Conservation (phyloP, 164 flowering plant species). For the Nelumbo lutea region DNA sequence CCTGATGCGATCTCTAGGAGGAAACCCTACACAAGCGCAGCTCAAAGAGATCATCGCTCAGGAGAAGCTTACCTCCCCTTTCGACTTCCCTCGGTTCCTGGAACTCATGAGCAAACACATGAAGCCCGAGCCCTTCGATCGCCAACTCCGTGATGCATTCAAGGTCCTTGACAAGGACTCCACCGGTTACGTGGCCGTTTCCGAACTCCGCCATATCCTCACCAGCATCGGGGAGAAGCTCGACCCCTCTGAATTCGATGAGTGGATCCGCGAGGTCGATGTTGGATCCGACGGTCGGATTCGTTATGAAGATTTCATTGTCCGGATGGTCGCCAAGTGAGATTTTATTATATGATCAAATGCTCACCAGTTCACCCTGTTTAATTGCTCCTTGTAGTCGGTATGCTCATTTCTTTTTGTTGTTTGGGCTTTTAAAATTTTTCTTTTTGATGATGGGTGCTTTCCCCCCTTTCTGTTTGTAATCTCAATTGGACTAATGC, state of each 20-base stretch:
- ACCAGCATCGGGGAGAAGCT: slow-evolving; percentile 95
- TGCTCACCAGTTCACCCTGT: too few species aligned
- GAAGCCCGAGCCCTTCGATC: slow-evolving; percentile 85
- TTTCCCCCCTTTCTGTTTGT: neutral
- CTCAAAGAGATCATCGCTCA: slow-evolving; percentile 66
- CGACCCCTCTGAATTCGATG: slow-evolving; percentile 88
- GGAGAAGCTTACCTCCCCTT: slow-evolving; percentile 71
- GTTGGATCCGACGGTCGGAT: slow-evolving; percentile 88
- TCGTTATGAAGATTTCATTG: slow-evolving; percentile 83
- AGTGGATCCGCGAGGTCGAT: slow-evolving; percentile 97
- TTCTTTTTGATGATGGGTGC: neutral
- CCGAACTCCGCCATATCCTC: slow-evolving; percentile 84
- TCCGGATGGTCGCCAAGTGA: slow-evolving; percentile 87
- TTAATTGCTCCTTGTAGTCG: neutral
- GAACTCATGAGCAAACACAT: slow-evolving; percentile 81
- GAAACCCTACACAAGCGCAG: slow-evolving; percentile 91
- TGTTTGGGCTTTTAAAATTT: neutral
- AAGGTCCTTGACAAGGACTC: slow-evolving; percentile 87
- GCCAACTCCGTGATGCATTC: slow-evolving; percentile 88
- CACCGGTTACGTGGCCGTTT: slow-evolving; percentile 72
- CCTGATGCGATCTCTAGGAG: slow-evolving; percentile 92
- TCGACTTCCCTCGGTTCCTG: slow-evolving; percentile 73
- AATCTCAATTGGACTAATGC: neutral
- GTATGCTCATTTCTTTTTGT: neutral
- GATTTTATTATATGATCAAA: neutral